phyloP scores from a whole-genome alignment of 148 eudicot genomes.

The Diospyros kaki region DNA sequence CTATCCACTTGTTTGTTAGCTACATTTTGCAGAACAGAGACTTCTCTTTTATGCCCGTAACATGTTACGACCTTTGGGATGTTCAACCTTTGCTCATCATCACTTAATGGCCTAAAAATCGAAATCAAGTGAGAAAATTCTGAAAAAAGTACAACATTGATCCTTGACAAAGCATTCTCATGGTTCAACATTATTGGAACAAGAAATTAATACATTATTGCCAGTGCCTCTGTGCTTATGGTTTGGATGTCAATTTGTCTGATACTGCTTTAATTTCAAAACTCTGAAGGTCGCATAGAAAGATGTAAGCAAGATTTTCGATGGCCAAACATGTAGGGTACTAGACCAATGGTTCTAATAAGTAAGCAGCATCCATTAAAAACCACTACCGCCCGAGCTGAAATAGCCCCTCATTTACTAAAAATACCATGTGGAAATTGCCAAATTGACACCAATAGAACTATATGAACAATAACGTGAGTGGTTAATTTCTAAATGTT shows the following conservation, averaged over 20 bases:
- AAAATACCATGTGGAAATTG: not conserved
- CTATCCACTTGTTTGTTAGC: constrained; percentile 68
- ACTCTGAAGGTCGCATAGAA: not conserved
- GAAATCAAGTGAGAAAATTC: not conserved
- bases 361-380: not conserved
- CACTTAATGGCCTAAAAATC: constrained; percentile 62
- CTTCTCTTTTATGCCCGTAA: constrained; percentile 66
- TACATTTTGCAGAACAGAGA: constrained; percentile 43
- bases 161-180: not conserved
- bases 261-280: not conserved
- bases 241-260: not conserved
- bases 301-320: not conserved
- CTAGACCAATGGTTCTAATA: not conserved
- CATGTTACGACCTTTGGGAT: constrained; percentile 57
- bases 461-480: not conserved
- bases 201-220: not conserved
- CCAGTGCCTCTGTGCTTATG: not conserved
- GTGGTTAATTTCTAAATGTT: not conserved
- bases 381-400: not conserved
- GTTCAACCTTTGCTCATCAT: constrained; percentile 67
- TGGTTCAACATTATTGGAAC: not conserved
- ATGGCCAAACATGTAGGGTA: not conserved
- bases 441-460: not conserved
- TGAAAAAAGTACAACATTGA: not conserved
- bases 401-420: not conserved